Conservation (phyloP, 139 green algal genomes). For the Mesotaenium endlicherianum region DNA sequence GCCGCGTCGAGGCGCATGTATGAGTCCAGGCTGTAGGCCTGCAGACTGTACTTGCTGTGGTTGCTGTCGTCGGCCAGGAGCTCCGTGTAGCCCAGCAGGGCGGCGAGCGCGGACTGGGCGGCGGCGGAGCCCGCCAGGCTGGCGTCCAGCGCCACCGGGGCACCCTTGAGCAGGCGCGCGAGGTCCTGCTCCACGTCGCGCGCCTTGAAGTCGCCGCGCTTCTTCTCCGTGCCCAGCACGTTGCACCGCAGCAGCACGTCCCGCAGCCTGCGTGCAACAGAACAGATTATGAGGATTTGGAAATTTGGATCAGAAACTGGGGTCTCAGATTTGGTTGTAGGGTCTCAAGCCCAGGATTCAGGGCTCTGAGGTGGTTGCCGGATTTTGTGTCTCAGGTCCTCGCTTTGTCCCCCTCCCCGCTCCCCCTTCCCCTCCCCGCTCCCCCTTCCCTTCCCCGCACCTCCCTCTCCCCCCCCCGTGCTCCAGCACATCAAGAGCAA, state of each 20-base stretch:
- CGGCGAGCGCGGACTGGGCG: background rate
- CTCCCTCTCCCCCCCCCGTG: too few species aligned
- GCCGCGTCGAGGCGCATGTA: slow-evolving; percentile 72
- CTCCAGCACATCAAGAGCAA: too few species aligned
- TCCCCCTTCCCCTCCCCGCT: too few species aligned
- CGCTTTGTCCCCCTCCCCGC: too few species aligned
- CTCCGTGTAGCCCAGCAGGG: slow-evolving; percentile 50
- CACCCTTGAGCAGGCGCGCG: slow-evolving; percentile 56
- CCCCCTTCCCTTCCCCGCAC: too few species aligned
- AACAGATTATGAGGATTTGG: too few species aligned
- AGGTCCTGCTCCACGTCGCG: slow-evolving; percentile 76
- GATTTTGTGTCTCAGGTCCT: too few species aligned
- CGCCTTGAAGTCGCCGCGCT: slow-evolving; percentile 61
- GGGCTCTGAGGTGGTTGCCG: too few species aligned
- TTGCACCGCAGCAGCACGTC: slow-evolving; percentile 73
- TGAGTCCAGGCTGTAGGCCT: slow-evolving; percentile 66
- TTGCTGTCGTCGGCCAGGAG: slow-evolving; percentile 58
- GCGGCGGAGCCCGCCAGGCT: slow-evolving; percentile 2
- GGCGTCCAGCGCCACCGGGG: background rate
- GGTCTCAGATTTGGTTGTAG: too few species aligned
- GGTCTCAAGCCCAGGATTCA: too few species aligned
- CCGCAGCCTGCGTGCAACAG: slow-evolving; percentile 3
- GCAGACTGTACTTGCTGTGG: slow-evolving; percentile 68
- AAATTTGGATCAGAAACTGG: too few species aligned
- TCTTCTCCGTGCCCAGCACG: slow-evolving; percentile 63